Percentiles rank a stretch among this genome's conserved stretches.
Conservation (phyloP, 2,329 filamentous ascomycete species). For the Lasiodiplodia citricola region DNA sequence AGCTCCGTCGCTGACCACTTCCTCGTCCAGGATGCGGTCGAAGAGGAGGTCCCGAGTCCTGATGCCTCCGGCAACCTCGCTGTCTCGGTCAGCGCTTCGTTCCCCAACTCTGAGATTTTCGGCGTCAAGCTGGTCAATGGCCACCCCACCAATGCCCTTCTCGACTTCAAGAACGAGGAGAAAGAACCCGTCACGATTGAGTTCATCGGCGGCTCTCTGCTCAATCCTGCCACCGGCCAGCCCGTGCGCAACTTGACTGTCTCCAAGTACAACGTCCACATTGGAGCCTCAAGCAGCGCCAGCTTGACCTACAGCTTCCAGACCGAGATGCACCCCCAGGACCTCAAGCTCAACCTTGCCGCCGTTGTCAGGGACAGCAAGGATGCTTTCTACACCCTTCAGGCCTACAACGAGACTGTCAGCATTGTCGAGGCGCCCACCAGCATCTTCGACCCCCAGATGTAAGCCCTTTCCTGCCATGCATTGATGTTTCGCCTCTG, state of each 20-base stretch:
- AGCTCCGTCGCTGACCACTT: slow-evolving; percentile 32
- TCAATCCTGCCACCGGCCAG: slow-evolving; percentile 43
- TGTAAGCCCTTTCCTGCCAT: slow-evolving; percentile 63
- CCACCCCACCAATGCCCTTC: slow-evolving; percentile 78
- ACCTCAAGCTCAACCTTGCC: slow-evolving; percentile 77
- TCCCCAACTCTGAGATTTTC: slow-evolving; percentile 78
- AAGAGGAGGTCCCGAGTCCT: slow-evolving; percentile 63
- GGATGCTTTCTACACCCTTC: slow-evolving; percentile 74
- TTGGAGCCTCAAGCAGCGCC: slow-evolving; percentile 77
- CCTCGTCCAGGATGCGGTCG: slow-evolving; percentile 35
- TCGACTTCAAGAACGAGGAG: slow-evolving; percentile 87
- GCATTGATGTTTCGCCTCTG: not conserved
- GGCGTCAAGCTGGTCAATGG: slow-evolving; percentile 96
- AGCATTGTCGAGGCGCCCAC: slow-evolving; percentile 88
- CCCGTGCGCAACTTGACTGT: slow-evolving; percentile 86
- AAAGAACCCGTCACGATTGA: slow-evolving; percentile 73
- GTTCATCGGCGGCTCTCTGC: slow-evolving; percentile 76
- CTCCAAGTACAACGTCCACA: slow-evolving; percentile 72
- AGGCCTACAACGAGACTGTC: slow-evolving; percentile 81
- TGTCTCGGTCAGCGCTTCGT: slow-evolving; percentile 62
- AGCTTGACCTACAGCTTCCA: slow-evolving; percentile 82
- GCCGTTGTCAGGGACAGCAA: slow-evolving; percentile 73
- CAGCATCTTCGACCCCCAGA: slow-evolving; percentile 92
- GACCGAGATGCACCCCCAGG: slow-evolving; percentile 91
- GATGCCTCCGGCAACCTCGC: slow-evolving; percentile 60